A percentile compares a stretch with the other conserved stretches of the same genome.
Evolutionary conservation across 768 basidiomycete species (phyloP).

Genomic region (Mycena venus): DNA sequence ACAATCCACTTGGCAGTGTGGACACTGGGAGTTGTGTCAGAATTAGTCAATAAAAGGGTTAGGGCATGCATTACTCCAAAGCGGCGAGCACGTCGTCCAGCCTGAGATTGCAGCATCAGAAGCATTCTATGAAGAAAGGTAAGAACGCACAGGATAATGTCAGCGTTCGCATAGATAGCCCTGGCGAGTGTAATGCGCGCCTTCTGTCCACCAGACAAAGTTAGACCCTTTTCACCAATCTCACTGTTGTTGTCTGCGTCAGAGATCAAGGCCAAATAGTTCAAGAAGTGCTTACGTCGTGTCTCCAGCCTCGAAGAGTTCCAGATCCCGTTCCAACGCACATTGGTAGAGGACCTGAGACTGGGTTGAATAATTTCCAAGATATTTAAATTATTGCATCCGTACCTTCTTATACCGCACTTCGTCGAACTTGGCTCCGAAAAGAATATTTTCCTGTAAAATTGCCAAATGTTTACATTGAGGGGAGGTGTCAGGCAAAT

Average conservation of each 20-base stretch:
- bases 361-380: not conserved
- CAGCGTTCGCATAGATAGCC: slow-evolving; percentile 58
- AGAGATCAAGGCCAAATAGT: not conserved
- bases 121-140: not conserved
- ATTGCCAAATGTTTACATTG: not conserved
- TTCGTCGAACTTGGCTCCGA: slow-evolving; percentile 84
- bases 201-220: slow-evolving; percentile 59
- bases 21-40: slow-evolving; percentile 40
- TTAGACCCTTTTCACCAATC: slow-evolving; percentile 70
- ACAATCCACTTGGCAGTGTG: slow-evolving; percentile 68
- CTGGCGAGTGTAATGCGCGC: slow-evolving; percentile 60
- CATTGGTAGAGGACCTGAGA: slow-evolving; percentile 74
- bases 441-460: slow-evolving; percentile 81
- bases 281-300: slow-evolving; percentile 63
- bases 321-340: slow-evolving; percentile 79
- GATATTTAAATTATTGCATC: not conserved
- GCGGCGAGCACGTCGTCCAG: slow-evolving; percentile 44
- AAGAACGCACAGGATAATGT: slow-evolving; percentile 48
- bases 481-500: not conserved
- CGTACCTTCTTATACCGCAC: slow-evolving; percentile 75
- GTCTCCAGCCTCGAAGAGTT: slow-evolving; percentile 78
- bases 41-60: slow-evolving; percentile 49
- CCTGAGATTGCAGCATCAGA: not conserved
- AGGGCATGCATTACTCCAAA: slow-evolving; percentile 34
- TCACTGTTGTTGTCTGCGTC: not conserved